A percentile compares a stretch with the other conserved stretches of the same genome.
Conservation (phyloP, 202 grass and related monocot species). For the Tripidium arundinaceum region DNA sequence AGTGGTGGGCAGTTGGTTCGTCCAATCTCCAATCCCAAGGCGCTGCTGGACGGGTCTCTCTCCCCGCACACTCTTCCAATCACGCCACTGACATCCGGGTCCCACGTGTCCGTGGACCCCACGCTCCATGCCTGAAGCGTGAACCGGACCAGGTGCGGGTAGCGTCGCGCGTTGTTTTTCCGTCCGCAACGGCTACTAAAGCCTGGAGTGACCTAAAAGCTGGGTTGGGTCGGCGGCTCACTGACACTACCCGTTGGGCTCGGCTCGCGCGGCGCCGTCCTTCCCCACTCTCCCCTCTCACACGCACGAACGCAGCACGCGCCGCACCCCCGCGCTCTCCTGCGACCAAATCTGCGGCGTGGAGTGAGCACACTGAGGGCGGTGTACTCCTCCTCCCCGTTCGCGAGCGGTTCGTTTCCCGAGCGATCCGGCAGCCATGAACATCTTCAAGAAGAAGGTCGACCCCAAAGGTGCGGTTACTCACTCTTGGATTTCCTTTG, state of each 20-base stretch:
- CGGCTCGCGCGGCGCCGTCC: slow-evolving; percentile 40
- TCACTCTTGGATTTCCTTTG: not conserved
- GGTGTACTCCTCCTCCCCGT: not conserved
- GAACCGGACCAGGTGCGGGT: not conserved
- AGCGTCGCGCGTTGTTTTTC: not conserved
- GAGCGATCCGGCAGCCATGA: slow-evolving; percentile 51
- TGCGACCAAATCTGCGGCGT: slow-evolving; percentile 16
- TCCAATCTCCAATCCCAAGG: not conserved
- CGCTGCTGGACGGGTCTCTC: not conserved
- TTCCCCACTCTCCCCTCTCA: not conserved
- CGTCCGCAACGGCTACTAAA: slow-evolving; percentile 48
- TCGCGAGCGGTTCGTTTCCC: not conserved
- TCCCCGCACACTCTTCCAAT: fast-evolving
- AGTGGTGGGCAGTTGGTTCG: too few relatives aligned
- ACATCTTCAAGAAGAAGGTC: slow-evolving; percentile 93
- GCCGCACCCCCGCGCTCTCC: not conserved
- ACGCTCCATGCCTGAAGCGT: not conserved
- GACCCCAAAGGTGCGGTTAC: slow-evolving; percentile 64
- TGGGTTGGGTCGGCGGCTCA: not conserved
- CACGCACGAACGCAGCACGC: not conserved
- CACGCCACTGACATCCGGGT: fast-evolving
- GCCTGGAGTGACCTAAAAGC: slow-evolving; percentile 12
- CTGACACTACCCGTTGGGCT: slow-evolving; percentile 47
- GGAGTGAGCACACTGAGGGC: not conserved
- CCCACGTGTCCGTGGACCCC: fast-evolving